Conservation (phyloP, 768 basidiomycete genomes). For the Mycena maculata region DNA sequence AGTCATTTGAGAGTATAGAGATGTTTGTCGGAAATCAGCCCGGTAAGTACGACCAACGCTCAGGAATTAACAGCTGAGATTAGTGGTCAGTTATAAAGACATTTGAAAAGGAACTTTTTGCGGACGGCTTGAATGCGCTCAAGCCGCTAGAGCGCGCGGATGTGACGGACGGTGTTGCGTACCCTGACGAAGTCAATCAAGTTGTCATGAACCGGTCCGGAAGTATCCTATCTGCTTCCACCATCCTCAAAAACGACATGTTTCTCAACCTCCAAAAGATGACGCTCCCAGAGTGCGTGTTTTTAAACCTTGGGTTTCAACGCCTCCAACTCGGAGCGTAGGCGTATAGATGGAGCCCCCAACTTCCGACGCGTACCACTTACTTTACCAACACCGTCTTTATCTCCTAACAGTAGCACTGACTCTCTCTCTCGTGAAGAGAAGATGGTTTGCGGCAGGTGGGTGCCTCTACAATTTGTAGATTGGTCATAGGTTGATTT, state of each 20-base stretch:
- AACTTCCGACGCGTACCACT: slow-evolving; percentile 91
- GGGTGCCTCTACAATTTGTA: slow-evolving; percentile 30
- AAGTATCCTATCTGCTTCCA: slow-evolving; percentile 87
- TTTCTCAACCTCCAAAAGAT: slow-evolving; percentile 96
- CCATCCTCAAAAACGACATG: slow-evolving; percentile 96
- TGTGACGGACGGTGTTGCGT: slow-evolving; percentile 73
- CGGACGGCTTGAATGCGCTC: slow-evolving; percentile 81
- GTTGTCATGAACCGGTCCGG: slow-evolving; percentile 89
- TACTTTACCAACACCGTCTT: slow-evolving; percentile 52
- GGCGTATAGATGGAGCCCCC: slow-evolving; percentile 92
- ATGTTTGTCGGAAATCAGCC: slow-evolving; percentile 86
- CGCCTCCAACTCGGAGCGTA: slow-evolving; percentile 35
- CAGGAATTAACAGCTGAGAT: neutral
- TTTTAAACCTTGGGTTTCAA: neutral
- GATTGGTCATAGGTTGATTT: neutral
- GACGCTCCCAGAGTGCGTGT: slow-evolving; percentile 88
- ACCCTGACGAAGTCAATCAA: slow-evolving; percentile 91
- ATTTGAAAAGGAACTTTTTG: slow-evolving; percentile 89
- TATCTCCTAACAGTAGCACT: slow-evolving; percentile 44
- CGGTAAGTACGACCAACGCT: slow-evolving; percentile 57
- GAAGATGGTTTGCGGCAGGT: slow-evolving; percentile 86
- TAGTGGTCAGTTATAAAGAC: slow-evolving; percentile 84
- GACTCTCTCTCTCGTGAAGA: slow-evolving; percentile 54
- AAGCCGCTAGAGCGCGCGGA: slow-evolving; percentile 85
- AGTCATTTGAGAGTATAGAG: slow-evolving; percentile 81